Evolutionary conservation across 2,329 filamentous ascomycete species (phyloP), one percentile per base, ranked within the genome.

Genomic region (Penicillium hordei): DNA sequence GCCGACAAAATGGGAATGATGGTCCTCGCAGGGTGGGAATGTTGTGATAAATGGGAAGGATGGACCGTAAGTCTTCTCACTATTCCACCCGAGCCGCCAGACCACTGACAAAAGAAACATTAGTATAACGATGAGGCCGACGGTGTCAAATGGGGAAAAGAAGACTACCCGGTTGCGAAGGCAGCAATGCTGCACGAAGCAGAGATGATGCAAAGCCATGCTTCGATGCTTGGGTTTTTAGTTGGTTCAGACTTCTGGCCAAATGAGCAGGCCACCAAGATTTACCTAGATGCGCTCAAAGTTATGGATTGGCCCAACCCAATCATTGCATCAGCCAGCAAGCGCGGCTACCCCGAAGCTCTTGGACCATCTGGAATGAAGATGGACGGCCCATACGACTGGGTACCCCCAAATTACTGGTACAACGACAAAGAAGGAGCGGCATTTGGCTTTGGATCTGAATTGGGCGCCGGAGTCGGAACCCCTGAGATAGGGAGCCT

Each of bases 11-110:
- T 86, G 64, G 86, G 86, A 0, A 65, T 88, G 36, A 86, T 88
- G 83, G 70, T 88, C 0, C 74, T 88, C 38, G 75, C 84, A 0
- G 86, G 86, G 0, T 88, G 85, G 84, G 85, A 87, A 59, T 88
- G 86, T 69, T 88, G 86, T 67, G 83, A 87, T 63, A 88, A 88
- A 67, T 88, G 86, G 86, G 86, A 88, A 65, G 82, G 80, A 0
- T 88, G 84, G 84, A 69, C 66, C 17, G 72, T 73, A 56, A 58
- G 66, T 48, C 8, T 1, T 9, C 17, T 33, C 33, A 15, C 42
- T 2, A 8, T 17, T 38, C 4, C 23, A 15, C 12, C 15, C 0
- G 36, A 53, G 21, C 3, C 0, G 9, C 6, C 3, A 17, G 13
- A n/a, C 23, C 21, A 52, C 48, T 61, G 27, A 59, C 21, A n/a